Conservation (phyloP, 768 basidiomycete genomes). For the Trametes villosa region DNA sequence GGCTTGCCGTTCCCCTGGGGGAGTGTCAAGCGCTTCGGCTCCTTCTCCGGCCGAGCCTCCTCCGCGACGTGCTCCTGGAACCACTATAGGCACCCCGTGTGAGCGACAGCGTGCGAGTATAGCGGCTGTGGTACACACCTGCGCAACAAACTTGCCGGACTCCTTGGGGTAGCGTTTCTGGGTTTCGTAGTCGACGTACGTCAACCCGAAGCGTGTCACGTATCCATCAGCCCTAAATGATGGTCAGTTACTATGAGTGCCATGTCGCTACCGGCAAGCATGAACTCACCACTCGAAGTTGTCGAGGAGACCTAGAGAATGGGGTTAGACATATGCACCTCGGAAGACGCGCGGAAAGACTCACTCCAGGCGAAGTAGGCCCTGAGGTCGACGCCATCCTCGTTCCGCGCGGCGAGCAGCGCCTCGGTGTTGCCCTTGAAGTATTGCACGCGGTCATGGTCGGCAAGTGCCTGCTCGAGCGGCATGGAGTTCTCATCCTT, state of each 20-base stretch:
- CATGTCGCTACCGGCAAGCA: background rate
- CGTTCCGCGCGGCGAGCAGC: conserved; percentile 57
- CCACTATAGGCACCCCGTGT: conserved; percentile 28
- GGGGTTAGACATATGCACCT: background rate
- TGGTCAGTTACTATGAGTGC: background rate
- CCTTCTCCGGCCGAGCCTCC: conserved; percentile 3
- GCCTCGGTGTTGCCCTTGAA: conserved; percentile 61
- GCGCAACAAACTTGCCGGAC: conserved; percentile 58
- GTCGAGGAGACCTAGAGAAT: conserved; percentile 59
- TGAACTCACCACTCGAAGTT: conserved; percentile 68
- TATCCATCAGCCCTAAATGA: conserved; percentile 63
- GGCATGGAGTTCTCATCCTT: conserved; percentile 63
- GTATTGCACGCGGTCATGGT: conserved; percentile 68
- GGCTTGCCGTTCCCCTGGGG: background rate
- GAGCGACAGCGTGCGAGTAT: no score
- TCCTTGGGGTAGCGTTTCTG: conserved; percentile 69
- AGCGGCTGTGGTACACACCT: conserved; percentile 41
- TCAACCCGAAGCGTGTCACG: conserved; percentile 68
- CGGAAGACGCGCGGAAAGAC: conserved; percentile 29
- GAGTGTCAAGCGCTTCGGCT: conserved; percentile 7
- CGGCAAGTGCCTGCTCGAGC: conserved; percentile 55
- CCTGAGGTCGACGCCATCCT: conserved; percentile 65
- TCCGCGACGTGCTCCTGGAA: conserved; percentile 37
- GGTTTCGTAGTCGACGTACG: conserved; percentile 72
- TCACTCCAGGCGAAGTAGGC: conserved; percentile 73